Evolutionary conservation across 2,329 filamentous ascomycete genomes (phyloP), one percentile per base, ranked within the genome.

Genomic region (Colletotrichum limetticola): DNA sequence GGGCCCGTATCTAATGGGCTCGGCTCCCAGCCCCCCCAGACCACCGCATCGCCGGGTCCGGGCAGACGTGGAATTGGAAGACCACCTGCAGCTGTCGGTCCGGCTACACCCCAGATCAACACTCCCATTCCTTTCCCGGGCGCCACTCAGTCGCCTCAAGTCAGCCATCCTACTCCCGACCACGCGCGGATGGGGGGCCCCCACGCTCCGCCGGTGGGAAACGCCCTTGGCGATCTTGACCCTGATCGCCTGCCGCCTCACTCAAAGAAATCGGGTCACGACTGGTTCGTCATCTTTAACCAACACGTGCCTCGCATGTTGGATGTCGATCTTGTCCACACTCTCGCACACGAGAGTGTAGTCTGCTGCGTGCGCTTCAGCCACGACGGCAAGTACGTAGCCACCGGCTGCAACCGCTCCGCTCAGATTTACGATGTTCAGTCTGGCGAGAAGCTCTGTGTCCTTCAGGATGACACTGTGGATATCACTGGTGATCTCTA

Each of bases 361-460:
- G 97, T 99, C 1, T 99, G 97, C 88, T 99, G 97, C 82, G 97
- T 99, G 46, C 91, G 97, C 71, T 99, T 99, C 87, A 98, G 96
- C 81, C 91, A 94, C 68, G 97, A 99, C 80, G 97, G 97, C 77
- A 95, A 97, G 80, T 98, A 94, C 78, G 94, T 99, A 68, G 97
- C 97, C 8, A 99, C 97, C 5, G 97, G 97, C 56, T 98, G 97
- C 88, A 99, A 99, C 84, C 89, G 95, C 75, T 98, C 95, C n/a
- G 97, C 97, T n/a, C 96, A 98, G 84, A 99, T 99, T 78, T 99
- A 97, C 82, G 97, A 99, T 76, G 96, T 98, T 55, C 89, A 91
- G 78, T 93, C 91, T 19, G 97, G 97, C 68, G 91, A 94, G 77
- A 97, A 96, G 82, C 91, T 98, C 66, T 97, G 94, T 76, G 93